Conservation (phyloP, 805 yeast species). For the Cyberlindnera bimundalis region DNA sequence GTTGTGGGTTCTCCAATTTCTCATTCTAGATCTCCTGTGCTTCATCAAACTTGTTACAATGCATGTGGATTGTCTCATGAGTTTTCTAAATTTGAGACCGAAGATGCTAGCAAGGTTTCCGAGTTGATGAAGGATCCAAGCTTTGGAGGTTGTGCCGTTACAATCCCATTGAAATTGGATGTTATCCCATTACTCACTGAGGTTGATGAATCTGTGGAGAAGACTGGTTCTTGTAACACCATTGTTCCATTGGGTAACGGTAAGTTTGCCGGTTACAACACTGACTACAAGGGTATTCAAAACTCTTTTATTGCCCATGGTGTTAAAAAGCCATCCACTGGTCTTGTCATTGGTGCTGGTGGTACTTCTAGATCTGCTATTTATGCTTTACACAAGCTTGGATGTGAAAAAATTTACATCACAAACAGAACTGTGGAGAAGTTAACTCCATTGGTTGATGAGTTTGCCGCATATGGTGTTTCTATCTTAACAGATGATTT, state of each 20-base stretch:
- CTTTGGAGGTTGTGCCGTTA: slow-evolving; percentile 94
- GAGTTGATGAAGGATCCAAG: slow-evolving; percentile 44
- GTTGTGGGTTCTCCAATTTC: slow-evolving; percentile 79
- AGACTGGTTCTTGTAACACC: slow-evolving; percentile 95
- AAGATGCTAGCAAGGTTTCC: slow-evolving; percentile 53
- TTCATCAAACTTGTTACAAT: slow-evolving; percentile 79
- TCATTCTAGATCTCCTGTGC: slow-evolving; percentile 85
- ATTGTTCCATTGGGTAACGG: slow-evolving; percentile 52
- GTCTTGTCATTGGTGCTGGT: slow-evolving; percentile 92
- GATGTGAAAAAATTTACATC: slow-evolving; percentile 73
- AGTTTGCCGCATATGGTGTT: slow-evolving; percentile 58
- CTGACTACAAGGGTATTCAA: slow-evolving; percentile 91
- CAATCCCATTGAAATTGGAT: slow-evolving; percentile 88
- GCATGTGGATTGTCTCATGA: slow-evolving; percentile 73
- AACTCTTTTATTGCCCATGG: slow-evolving; percentile 65
- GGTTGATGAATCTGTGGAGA: slow-evolving; percentile 69
- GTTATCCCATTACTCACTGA: slow-evolving; percentile 64
- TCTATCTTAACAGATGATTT: slow-evolving; percentile 49
- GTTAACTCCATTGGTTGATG: slow-evolving; percentile 50
- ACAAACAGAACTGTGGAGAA: slow-evolving; percentile 76
- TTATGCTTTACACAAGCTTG: slow-evolving; percentile 76
- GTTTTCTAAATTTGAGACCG: slow-evolving; percentile 67
- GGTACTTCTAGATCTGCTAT: slow-evolving; percentile 97
- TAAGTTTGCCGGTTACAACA: slow-evolving; percentile 75
- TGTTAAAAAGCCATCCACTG: slow-evolving; percentile 42